These are phyloP conservation scores for Elasticomyces elasticus DNA, from an alignment of 495 filamentous ascomycete species.

Conservation along the genomic window DNA sequence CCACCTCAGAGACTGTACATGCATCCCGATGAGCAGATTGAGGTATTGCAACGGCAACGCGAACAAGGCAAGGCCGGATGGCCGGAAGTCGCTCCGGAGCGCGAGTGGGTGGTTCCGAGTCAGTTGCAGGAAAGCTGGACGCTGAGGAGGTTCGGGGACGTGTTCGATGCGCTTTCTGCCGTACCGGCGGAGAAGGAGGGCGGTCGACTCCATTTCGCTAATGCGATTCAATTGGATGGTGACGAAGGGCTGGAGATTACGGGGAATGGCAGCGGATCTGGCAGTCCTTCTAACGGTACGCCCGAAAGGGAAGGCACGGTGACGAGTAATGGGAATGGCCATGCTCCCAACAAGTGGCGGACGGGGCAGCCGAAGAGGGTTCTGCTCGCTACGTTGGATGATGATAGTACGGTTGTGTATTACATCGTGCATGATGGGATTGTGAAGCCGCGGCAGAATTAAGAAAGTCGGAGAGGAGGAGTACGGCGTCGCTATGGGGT, in stretches of 20 bases:
- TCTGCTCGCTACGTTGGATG: conserved; percentile 70
- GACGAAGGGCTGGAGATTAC: conserved; percentile 27
- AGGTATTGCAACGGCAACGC: conserved; percentile 47
- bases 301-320: neutral
- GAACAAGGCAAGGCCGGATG: conserved; percentile 34
- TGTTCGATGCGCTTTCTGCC: conserved; percentile 65
- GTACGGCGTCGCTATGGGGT: neutral
- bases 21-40: conserved; percentile 86
- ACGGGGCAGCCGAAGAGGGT: conserved; percentile 50
- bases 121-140: conserved; percentile 77
- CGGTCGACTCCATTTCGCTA: conserved; percentile 21
- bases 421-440: conserved; percentile 93
- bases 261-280: conserved; percentile 21
- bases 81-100: conserved; percentile 41
- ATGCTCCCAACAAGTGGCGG: conserved; percentile 22
- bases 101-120: conserved; percentile 82
- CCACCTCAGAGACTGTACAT: conserved; percentile 78
- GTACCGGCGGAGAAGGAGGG: conserved; percentile 34
- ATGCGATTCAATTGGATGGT: conserved; percentile 20
- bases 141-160: conserved; percentile 57
- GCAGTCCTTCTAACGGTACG: neutral
- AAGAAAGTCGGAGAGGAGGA: neutral
- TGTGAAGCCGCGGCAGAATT: conserved; percentile 95
- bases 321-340: neutral
- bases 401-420: conserved; percentile 89